Evolutionary conservation across 2,329 filamentous ascomycete genomes (phyloP).

Genomic region (Aureobasidium subglaciale): DNA sequence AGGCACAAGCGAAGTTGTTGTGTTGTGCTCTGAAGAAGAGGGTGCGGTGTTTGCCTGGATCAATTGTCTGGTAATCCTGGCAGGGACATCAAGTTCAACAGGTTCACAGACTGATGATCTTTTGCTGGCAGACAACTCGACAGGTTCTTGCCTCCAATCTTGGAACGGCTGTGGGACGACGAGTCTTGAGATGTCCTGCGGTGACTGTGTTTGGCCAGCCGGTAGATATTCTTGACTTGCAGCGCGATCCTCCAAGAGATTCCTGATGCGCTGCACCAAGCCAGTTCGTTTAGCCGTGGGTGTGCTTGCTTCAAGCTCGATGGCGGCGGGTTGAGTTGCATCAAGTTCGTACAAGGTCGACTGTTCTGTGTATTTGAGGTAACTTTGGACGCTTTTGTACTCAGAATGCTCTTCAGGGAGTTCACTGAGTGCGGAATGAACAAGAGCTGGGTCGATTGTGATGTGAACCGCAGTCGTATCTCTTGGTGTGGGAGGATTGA

Average conservation of each 20-base stretch:
- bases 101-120: constrained; percentile 17
- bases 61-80: constrained; percentile 30
- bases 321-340: constrained; percentile 7
- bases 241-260: constrained; percentile 36
- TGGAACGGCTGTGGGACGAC: constrained; percentile 1
- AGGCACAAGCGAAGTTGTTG: constrained; percentile 3
- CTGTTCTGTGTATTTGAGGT: constrained; percentile 31
- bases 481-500: constrained; percentile 35
- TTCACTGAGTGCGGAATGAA: constrained; percentile 21
- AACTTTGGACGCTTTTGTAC: constrained; percentile 28
- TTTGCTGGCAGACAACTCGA: constrained; percentile 9
- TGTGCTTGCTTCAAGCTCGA: constrained; percentile 6
- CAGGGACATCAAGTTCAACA: constrained; percentile 27
- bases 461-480: constrained; percentile 32
- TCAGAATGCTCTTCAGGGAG: constrained; percentile 30
- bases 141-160: not conserved
- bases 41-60: constrained; percentile 29
- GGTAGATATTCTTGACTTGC: not conserved
- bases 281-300: constrained; percentile 19
- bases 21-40: constrained; percentile 21
- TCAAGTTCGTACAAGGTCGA: constrained; percentile 28
- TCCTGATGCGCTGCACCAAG: constrained; percentile 36
- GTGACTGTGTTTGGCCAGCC: not conserved
- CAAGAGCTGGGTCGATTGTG: constrained; percentile 23
- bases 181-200: not conserved